Conservation (phyloP, 768 basidiomycete genomes). For the Hericium erinaceus region DNA sequence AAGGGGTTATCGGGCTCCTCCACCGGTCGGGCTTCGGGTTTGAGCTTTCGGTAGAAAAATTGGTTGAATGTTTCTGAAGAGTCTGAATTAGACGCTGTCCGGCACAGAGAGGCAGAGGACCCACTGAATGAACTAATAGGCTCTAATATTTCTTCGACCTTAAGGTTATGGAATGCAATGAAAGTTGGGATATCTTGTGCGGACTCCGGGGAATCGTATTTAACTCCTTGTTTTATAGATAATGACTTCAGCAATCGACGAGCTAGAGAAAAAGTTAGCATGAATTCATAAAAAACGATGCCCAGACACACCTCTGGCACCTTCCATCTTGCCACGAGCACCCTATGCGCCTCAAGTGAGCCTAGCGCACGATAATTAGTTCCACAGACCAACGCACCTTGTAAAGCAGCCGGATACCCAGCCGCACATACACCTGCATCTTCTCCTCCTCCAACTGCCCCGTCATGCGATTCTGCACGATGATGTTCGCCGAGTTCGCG, state of each 20-base stretch:
- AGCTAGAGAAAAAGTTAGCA: slow-evolving; percentile 31
- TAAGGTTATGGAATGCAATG: slow-evolving; percentile 82
- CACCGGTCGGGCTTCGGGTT: slow-evolving; percentile 68
- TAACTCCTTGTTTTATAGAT: slow-evolving; percentile 88
- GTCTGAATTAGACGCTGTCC: background rate
- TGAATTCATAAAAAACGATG: background rate
- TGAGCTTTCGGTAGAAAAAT: slow-evolving; percentile 86
- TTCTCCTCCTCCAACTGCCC: slow-evolving; percentile 96
- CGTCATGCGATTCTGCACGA: slow-evolving; percentile 88
- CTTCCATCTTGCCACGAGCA: slow-evolving; percentile 82
- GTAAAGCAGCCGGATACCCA: slow-evolving; percentile 90
- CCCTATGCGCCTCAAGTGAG: slow-evolving; percentile 35
- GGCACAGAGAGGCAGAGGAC: slow-evolving; percentile 14
- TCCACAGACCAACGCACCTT: slow-evolving; percentile 33
- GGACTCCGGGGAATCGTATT: slow-evolving; percentile 84
- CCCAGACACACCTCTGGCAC: slow-evolving; percentile 55
- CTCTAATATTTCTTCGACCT: slow-evolving; percentile 73
- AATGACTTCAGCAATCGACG: slow-evolving; percentile 79
- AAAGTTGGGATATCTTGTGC: slow-evolving; percentile 79
- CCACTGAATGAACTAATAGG: slow-evolving; percentile 77
- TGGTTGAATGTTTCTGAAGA: slow-evolving; percentile 79
- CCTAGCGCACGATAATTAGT: background rate
- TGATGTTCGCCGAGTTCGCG: slow-evolving; percentile 96
- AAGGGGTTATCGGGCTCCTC: slow-evolving; percentile 65
- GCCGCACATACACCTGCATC: slow-evolving; percentile 89